Percentiles rank a stretch among this genome's conserved stretches.
Evolutionary conservation across 768 basidiomycete genomes (phyloP).

Genomic region (Lentinula sp.): DNA sequence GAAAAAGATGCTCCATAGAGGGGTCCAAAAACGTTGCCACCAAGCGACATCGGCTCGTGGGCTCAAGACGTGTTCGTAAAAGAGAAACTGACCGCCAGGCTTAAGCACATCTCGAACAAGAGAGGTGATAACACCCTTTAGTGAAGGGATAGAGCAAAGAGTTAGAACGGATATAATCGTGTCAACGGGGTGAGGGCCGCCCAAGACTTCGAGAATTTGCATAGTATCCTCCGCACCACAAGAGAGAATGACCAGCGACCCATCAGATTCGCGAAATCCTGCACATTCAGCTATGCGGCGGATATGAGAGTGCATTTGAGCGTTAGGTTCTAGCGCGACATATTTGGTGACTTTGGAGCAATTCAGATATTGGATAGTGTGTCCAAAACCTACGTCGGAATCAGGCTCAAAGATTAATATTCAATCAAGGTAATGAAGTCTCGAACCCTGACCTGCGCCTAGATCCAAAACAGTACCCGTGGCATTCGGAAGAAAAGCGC

Average conservation of each 20-base stretch:
- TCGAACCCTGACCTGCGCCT: constrained; percentile 1
- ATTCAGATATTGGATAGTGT: constrained; percentile 58
- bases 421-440: neutral
- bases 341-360: constrained; percentile 49
- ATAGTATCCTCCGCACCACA: constrained; percentile 58
- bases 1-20: constrained; percentile 53
- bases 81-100: constrained; percentile 59
- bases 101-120: constrained; percentile 50
- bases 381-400: constrained; percentile 49
- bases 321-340: constrained; percentile 69
- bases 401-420: neutral
- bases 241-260: constrained; percentile 50
- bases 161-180: constrained; percentile 63
- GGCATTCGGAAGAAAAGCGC: neutral
- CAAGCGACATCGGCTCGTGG: constrained; percentile 46
- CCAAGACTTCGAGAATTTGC: constrained; percentile 36
- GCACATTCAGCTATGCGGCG: constrained; percentile 38
- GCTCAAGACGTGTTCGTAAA: constrained; percentile 67
- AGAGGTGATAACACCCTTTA: constrained; percentile 36
- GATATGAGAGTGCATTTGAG: constrained; percentile 53
- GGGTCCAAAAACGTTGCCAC: constrained; percentile 73
- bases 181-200: constrained; percentile 32
- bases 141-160: constrained; percentile 58
- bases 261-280: constrained; percentile 48
- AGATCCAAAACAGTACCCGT: constrained; percentile 1